Evolutionary conservation across 169 alveolate species (phyloP).

Genomic region (Plasmodium gonderi): DNA sequence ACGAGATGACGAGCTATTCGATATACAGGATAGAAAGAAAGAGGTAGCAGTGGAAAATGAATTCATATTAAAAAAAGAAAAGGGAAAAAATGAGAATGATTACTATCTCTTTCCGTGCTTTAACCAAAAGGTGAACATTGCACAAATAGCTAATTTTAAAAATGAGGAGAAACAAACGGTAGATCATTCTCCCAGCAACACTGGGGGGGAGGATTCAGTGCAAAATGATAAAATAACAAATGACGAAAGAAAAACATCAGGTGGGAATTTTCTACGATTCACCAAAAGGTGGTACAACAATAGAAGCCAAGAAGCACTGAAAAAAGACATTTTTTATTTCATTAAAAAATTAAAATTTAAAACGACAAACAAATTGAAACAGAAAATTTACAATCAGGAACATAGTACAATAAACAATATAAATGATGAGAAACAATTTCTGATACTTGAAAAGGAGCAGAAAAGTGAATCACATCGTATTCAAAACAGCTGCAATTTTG

Average conservation of each 20-base stretch:
- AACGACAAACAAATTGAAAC: not conserved
- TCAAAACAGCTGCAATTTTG: not conserved
- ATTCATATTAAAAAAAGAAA: not conserved
- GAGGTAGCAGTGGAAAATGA: not conserved
- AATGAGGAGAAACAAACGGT: not conserved
- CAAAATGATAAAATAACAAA: not conserved
- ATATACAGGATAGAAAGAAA: not conserved
- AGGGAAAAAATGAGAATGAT: not conserved
- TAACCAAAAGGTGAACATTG: not conserved
- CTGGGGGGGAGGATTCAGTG: not conserved
- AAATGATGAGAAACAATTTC: not conserved
- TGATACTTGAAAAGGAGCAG: not conserved
- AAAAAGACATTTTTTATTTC: conserved; percentile 1
- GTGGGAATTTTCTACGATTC: not conserved
- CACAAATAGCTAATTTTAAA: not conserved
- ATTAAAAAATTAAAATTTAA: conserved; percentile 15
- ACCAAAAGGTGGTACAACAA: conserved; percentile 1
- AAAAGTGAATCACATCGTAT: not conserved
- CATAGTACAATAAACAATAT: not conserved
- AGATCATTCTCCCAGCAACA: not conserved
- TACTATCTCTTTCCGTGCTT: not conserved
- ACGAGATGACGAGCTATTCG: too few relatives aligned
- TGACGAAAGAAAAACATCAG: not conserved
- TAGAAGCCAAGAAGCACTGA: not conserved
- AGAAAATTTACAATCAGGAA: not conserved